phyloP scores from a whole-genome alignment of 768 basidiomycete species.

The Leucosporidium creatinivorum region DNA sequence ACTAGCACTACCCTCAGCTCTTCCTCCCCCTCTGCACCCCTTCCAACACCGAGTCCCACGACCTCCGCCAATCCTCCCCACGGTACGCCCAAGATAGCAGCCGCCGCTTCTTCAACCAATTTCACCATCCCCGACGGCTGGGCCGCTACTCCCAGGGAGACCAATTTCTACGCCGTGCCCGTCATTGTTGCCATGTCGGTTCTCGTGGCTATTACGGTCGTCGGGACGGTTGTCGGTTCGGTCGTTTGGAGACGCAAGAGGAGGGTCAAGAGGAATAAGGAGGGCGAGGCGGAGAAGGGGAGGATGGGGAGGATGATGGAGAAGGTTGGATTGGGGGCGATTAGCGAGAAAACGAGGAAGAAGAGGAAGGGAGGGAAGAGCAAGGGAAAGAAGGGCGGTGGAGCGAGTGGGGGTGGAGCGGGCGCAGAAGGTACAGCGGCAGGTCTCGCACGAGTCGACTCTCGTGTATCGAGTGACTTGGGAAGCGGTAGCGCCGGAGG shows the following conservation, averaged over 20 bases:
- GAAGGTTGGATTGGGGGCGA: not conserved
- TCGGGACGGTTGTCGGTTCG: slow-evolving; percentile 15
- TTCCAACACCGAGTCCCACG: too few relatives aligned
- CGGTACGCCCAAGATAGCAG: not conserved
- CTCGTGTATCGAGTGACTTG: too few relatives aligned
- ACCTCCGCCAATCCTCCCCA: too few relatives aligned
- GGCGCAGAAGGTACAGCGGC: not conserved
- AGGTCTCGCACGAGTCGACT: too few relatives aligned
- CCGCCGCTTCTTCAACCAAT: not conserved
- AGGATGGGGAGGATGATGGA: not conserved
- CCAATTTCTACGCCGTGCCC: slow-evolving; percentile 29
- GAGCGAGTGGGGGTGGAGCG: not conserved
- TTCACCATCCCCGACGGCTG: slow-evolving; percentile 23
- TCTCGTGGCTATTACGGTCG: slow-evolving; percentile 24
- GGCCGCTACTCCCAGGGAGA: slow-evolving; percentile 16
- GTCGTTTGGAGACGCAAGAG: slow-evolving; percentile 24
- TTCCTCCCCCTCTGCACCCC: too few relatives aligned
- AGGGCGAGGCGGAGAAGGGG: not conserved
- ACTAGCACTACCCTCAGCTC: too few relatives aligned
- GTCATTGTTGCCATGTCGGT: slow-evolving; percentile 28
- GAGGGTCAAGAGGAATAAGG: not conserved
- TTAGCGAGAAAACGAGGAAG: not conserved
- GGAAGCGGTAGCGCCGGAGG: not conserved
- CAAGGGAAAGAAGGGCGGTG: not conserved
- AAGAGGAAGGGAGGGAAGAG: not conserved